Evolutionary conservation across 2,329 filamentous ascomycete species (phyloP).

Genomic region (Emergomyces orientalis): DNA sequence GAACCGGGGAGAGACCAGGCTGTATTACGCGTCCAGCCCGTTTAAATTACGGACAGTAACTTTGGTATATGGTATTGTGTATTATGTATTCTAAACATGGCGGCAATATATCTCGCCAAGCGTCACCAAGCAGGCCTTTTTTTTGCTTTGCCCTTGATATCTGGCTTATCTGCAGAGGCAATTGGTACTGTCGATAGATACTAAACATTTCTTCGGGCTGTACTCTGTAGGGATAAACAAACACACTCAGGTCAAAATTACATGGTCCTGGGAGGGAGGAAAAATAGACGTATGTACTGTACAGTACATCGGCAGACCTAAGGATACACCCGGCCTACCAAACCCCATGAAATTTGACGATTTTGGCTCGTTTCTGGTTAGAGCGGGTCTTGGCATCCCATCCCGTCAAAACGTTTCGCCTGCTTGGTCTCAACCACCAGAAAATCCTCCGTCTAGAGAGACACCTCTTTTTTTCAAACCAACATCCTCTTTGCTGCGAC

Average conservation of each 20-base stretch:
- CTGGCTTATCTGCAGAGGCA: not conserved
- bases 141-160: not conserved
- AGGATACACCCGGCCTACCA: too few species aligned
- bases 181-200: too few species aligned
- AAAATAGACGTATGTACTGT: too few species aligned
- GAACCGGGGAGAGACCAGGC: too few species aligned
- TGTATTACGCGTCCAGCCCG: not conserved
- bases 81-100: too few species aligned
- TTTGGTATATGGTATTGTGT: not conserved
- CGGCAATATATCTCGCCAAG: too few species aligned
- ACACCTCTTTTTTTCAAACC: not conserved
- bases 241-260: too few species aligned
- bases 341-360: not conserved
- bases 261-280: too few species aligned
- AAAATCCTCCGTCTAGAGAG: conserved; percentile 2
- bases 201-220: too few species aligned
- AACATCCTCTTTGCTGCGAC: not conserved
- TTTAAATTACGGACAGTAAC: too few species aligned
- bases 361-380: not conserved
- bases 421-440: not conserved
- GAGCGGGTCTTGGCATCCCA: not conserved
- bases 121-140: not conserved
- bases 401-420: not conserved
- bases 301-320: too few species aligned
- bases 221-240: too few species aligned